Evolutionary conservation across 1,284 basidiomycete genomes (phyloP), one percentile per base, ranked within the genome.

Genomic region (Malassezia sp.): DNA sequence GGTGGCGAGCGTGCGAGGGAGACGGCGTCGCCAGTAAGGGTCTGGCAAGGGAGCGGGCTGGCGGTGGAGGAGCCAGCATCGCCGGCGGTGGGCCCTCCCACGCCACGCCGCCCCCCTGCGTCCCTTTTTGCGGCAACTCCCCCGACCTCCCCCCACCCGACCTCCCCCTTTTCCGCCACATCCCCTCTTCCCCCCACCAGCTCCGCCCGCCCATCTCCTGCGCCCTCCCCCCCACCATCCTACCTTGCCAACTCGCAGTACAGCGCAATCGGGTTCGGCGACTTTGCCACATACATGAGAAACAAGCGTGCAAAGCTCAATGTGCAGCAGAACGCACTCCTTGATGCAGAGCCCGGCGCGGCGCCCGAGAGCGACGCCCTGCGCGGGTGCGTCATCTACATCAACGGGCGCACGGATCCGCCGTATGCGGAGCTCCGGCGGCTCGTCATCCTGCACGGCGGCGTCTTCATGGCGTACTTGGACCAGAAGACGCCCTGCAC

Each of bases 351-450:
- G 28, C 22, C 12, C 20, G 23, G 14, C 14, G n/a, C 20, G n/a
- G 26, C 31, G 2, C 22, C 24, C 2, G 14, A 22, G 15, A 45
- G 42, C 10, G 18, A 32, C 26, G 42, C 48, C 2, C 34, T 50
- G 12, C 24, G 15, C 18, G 63, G 61, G 20, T 61, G 60, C 39
- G 57, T 54, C 29, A 49, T 65, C 43, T 67, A 70, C 84, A 82
- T 90, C 54, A 95, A 93, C 63, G 90, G 90, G 0, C 85, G 80
- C 74, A 93, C 88, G 1, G 75, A 79, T 14, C 89, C 90, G 5
- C 86, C 88, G 4, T 79, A 88, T 42, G 84, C 87, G 63, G 84
- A 86, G 40, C 73, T 96, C 1, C 78, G 85, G 3, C 75, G 81
- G 54, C 74, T 95, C 44, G 81, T 96, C 29, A 72, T 91, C 2